Evolutionary conservation across 495 filamentous ascomycete species (phyloP).

Genomic region (Symbiotaphrina buchneri): DNA sequence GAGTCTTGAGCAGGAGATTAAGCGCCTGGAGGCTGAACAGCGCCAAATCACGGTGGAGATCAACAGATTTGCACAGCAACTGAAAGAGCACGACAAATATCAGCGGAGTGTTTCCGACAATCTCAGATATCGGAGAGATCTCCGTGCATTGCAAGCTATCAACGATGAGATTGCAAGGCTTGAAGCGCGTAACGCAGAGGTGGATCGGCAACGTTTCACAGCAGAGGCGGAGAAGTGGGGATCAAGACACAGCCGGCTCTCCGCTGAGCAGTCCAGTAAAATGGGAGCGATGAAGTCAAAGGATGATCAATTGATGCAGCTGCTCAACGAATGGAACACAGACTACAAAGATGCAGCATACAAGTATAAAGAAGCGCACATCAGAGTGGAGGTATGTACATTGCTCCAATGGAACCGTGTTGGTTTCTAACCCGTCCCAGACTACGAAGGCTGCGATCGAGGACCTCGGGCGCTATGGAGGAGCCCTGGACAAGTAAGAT

Average conservation of each 20-base stretch:
- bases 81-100: slow-evolving; percentile 54
- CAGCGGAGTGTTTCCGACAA: slow-evolving; percentile 75
- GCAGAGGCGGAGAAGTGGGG: slow-evolving; percentile 40
- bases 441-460: slow-evolving; percentile 84
- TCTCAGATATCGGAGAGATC: slow-evolving; percentile 53
- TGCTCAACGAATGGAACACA: slow-evolving; percentile 55
- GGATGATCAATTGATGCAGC: slow-evolving; percentile 47
- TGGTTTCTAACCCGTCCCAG: slow-evolving; percentile 6
- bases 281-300: slow-evolving; percentile 58
- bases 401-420: neutral
- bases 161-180: slow-evolving; percentile 50
- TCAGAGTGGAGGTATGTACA: slow-evolving; percentile 44
- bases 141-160: slow-evolving; percentile 40
- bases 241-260: slow-evolving; percentile 32
- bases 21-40: slow-evolving; percentile 41
- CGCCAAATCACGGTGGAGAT: slow-evolving; percentile 37
- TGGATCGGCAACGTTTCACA: slow-evolving; percentile 53
- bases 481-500: slow-evolving; percentile 52
- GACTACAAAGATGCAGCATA: slow-evolving; percentile 69
- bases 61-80: slow-evolving; percentile 57
- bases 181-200: slow-evolving; percentile 56
- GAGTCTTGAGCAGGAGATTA: slow-evolving; percentile 37
- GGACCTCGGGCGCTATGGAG: slow-evolving; percentile 59
- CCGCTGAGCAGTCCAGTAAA: slow-evolving; percentile 35
- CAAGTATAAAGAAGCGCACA: slow-evolving; percentile 70